Conservation (phyloP, 2,329 filamentous ascomycete genomes). For the Colletotrichum aenigma region DNA sequence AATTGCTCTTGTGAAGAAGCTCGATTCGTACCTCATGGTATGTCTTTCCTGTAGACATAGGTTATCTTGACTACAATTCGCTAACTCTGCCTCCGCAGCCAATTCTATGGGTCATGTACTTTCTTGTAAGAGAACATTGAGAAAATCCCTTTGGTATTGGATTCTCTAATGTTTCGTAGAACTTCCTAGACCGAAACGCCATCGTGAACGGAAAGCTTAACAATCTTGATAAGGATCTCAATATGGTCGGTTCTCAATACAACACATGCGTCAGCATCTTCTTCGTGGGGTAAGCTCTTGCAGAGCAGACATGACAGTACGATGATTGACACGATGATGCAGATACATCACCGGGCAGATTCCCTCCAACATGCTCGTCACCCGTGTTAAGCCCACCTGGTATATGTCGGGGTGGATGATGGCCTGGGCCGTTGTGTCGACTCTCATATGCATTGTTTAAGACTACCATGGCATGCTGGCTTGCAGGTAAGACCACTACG, state of each 20-base stretch:
- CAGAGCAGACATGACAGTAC: constrained; percentile 15
- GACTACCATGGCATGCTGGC: constrained; percentile 8
- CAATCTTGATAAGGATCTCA: constrained; percentile 29
- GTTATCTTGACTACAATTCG: constrained; percentile 18
- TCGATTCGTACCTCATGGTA: constrained; percentile 37
- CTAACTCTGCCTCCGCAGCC: background rate
- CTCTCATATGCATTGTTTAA: constrained; percentile 6
- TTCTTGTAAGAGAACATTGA: background rate
- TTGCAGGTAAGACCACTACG: background rate
- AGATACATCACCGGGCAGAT: constrained; percentile 22
- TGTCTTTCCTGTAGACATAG: background rate
- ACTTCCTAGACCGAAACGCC: constrained; percentile 31
- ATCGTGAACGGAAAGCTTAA: constrained; percentile 32
- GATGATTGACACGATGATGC: background rate
- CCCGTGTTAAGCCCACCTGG: constrained; percentile 25
- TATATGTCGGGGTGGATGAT: constrained; percentile 14
- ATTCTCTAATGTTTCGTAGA: background rate
- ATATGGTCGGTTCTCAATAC: constrained; percentile 30
- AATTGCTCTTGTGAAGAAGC: constrained; percentile 37
- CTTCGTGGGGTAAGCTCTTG: constrained; percentile 27
- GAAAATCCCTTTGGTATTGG: fast-evolving
- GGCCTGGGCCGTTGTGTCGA: constrained; percentile 10
- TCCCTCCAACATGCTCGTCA: constrained; percentile 36
- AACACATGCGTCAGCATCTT: constrained; percentile 26
- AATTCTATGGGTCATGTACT: constrained; percentile 25